Percentiles rank a stretch among this genome's conserved stretches.
phyloP scores from a whole-genome alignment of 345 rosid species.

The Corchorus olitorius region DNA sequence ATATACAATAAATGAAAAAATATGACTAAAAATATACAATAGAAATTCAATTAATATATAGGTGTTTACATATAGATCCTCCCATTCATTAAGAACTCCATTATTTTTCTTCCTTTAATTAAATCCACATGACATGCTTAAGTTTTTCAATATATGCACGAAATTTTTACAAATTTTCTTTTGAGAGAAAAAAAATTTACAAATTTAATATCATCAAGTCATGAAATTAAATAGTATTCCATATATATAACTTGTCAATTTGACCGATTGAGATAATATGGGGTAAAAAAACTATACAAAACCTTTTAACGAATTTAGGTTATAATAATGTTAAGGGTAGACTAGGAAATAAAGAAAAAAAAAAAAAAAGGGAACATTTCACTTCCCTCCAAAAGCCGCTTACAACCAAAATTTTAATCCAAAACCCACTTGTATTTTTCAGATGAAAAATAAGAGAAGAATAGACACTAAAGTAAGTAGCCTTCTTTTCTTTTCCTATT shows the following conservation, averaged over 20 bases:
- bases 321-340: slow-evolving; percentile 20
- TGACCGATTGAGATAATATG: no score
- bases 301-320: no score
- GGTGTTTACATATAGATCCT: no score
- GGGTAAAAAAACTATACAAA: no score
- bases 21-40: no score
- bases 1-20: no score
- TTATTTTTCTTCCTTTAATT: neutral
- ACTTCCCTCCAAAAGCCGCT: slow-evolving; percentile 22
- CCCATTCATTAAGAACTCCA: no score
- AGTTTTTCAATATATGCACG: neutral
- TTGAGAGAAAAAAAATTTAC: neutral
- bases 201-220: neutral
- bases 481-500: slow-evolving; percentile 17
- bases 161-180: no score
- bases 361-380: no score
- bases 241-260: no score
- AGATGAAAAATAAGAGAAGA: neutral
- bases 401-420: slow-evolving; percentile 39
- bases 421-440: slow-evolving; percentile 22
- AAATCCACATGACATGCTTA: neutral
- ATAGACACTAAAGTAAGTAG: slow-evolving; percentile 22
- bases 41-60: no score
- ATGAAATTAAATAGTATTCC: no score
- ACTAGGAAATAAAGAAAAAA: slow-evolving; percentile 17